A percentile compares a stretch with the other conserved stretches of the same genome.
phyloP scores from a whole-genome alignment of 768 basidiomycete genomes.

The Boletus sp. region DNA sequence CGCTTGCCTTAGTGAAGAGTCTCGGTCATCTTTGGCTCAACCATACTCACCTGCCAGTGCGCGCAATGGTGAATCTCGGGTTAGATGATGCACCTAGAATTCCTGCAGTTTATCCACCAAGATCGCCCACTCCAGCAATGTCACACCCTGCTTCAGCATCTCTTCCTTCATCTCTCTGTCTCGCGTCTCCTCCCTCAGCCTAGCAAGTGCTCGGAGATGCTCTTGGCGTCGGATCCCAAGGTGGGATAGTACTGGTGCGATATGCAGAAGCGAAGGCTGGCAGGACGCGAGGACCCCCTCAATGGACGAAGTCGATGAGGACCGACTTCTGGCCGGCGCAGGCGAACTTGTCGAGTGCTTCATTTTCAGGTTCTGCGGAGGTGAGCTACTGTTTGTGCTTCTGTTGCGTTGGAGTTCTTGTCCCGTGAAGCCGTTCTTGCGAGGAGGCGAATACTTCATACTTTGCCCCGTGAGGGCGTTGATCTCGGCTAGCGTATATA shows the following conservation, averaged over 20 bases:
- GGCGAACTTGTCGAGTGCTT: constrained; percentile 12
- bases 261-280: constrained; percentile 62
- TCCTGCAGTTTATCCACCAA: constrained; percentile 60
- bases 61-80: not conserved
- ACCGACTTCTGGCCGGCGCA: constrained; percentile 19
- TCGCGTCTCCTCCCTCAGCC: constrained; percentile 61
- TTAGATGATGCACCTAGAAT: constrained; percentile 16
- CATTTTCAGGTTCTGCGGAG: constrained; percentile 14
- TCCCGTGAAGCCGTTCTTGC: constrained; percentile 8
- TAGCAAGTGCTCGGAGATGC: constrained; percentile 60
- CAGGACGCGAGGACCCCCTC: constrained; percentile 58
- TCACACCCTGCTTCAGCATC: constrained; percentile 64
- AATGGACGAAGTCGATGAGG: constrained; percentile 41
- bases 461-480: constrained; percentile 31
- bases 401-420: constrained; percentile 11
- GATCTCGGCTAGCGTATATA: constrained; percentile 33
- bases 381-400: constrained; percentile 20
- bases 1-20: not conserved
- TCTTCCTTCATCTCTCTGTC: constrained; percentile 69
- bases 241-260: constrained; percentile 50
- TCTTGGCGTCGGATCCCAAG: constrained; percentile 59
- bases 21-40: not conserved
- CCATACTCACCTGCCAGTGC: not conserved
- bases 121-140: constrained; percentile 77
- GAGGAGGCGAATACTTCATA: constrained; percentile 23